Evolutionary conservation across 352 stramenopile species (phyloP), one percentile per base, ranked within the genome.

Genomic region (Phytophthora chlamydospora): DNA sequence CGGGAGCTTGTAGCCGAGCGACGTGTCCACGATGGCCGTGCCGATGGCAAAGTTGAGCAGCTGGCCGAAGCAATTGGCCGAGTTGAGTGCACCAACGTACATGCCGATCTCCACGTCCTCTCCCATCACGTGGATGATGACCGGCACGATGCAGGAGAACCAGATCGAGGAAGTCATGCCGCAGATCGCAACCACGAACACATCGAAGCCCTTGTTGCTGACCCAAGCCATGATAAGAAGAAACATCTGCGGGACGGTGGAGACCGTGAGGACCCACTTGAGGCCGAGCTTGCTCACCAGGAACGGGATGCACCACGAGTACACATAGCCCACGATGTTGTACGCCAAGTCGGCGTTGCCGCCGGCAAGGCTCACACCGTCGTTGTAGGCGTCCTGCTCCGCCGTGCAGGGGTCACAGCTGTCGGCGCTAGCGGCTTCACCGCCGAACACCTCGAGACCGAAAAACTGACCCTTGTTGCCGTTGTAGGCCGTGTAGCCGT

Each of bases 101-200:
- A 74, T 66, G n/a, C 60, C 66, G 39, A 71, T 67, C 24, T 74
- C 66, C 2, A 67, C 24, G n/a, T 69, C 62, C 0, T 75, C 58
- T 9, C 51, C 67, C 41, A 75, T 72, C 8, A 75, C 62, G 41
- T 75, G 62, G 24, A 75, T 68, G 31, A 75, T 68, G 13, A 71
- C 44, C 8, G 67, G 61, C 36, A 72, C 62, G 14, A 75, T 75
- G 39, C 48, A 70, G 1, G 66, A 68, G 47, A 74, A 74, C 66
- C 54, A 70, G 4, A 70, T 31, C 1, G 54, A 57, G 5, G 60
- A 68, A 2, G 60, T 74, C 48, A 79, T 71, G 10, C 72, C 58
- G 3, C 43, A 68, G 41, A 83, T 63, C 27, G 68, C 81, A 27
- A 82, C 68, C n/a, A 81, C 54, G 29, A 75, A 66, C 6, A 73